A percentile compares a stretch with the other conserved stretches of the same genome.
Conservation (phyloP, 2,329 filamentous ascomycete species). For the Penicillium sp. region DNA sequence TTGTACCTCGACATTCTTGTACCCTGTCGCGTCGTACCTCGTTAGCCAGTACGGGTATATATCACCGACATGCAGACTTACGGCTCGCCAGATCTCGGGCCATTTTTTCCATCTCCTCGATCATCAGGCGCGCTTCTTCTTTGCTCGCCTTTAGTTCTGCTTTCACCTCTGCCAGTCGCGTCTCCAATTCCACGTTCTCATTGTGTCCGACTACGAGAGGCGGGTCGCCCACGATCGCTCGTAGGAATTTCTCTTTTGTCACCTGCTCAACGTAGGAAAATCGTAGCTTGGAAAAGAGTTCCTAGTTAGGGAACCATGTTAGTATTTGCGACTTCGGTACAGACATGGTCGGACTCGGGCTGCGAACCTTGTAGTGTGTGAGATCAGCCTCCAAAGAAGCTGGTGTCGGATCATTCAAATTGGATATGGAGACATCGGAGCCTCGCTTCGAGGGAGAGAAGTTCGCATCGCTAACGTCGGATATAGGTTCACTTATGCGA, state of each 20-base stretch:
- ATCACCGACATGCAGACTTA: slow-evolving; percentile 29
- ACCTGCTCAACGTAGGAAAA: slow-evolving; percentile 98
- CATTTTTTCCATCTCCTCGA: slow-evolving; percentile 66
- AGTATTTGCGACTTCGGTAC: slow-evolving; percentile 1
- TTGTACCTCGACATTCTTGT: slow-evolving; percentile 53
- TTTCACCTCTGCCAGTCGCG: slow-evolving; percentile 66
- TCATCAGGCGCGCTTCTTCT: slow-evolving; percentile 67
- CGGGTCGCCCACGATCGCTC: slow-evolving; percentile 84
- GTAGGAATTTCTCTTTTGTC: slow-evolving; percentile 96
- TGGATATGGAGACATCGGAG: slow-evolving; percentile 71
- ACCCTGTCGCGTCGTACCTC: slow-evolving; percentile 37
- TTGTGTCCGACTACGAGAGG: slow-evolving; percentile 76
- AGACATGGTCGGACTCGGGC: neutral
- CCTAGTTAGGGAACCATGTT: slow-evolving; percentile 40
- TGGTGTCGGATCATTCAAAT: slow-evolving; percentile 65
- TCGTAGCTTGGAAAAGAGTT: slow-evolving; percentile 90
- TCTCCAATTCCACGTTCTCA: slow-evolving; percentile 76
- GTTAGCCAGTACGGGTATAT: neutral
- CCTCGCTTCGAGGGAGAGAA: slow-evolving; percentile 50
- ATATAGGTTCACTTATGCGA: slow-evolving; percentile 70
- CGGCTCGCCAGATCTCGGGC: slow-evolving; percentile 60
- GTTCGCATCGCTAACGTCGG: slow-evolving; percentile 30
- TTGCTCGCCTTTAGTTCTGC: slow-evolving; percentile 74
- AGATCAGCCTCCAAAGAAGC: slow-evolving; percentile 77
- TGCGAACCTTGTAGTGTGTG: slow-evolving; percentile 68